Conservation (phyloP, 805 yeast genomes). For the Candida manassasensis region DNA sequence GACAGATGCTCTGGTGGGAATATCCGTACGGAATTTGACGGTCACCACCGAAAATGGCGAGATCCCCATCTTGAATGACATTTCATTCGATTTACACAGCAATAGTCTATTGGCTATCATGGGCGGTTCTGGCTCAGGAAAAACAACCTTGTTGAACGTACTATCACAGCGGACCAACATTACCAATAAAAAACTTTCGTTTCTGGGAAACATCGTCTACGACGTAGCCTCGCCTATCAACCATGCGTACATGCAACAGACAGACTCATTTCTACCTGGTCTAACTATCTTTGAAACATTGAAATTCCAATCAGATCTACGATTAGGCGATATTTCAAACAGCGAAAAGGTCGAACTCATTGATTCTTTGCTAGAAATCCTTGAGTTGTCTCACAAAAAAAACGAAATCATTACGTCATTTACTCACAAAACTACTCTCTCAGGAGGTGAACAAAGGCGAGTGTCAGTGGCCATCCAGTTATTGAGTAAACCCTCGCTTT, state of each 20-base stretch:
- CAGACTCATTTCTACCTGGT: constrained; percentile 67
- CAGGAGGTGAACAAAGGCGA: constrained; percentile 86
- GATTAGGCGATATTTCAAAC: constrained; percentile 47
- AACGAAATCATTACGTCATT: constrained; percentile 52
- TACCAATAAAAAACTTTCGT: constrained; percentile 34
- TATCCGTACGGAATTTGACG: constrained; percentile 4
- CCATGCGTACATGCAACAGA: constrained; percentile 68
- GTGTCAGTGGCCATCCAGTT: constrained; percentile 75
- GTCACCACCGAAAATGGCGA: neutral
- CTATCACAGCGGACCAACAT: constrained; percentile 51
- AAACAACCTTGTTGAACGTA: constrained; percentile 34
- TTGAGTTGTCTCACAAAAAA: constrained; percentile 57
- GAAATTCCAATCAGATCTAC: constrained; percentile 63
- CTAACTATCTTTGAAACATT: constrained; percentile 71
- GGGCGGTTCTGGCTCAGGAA: constrained; percentile 45
- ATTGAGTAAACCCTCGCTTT: constrained; percentile 67
- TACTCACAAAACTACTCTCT: constrained; percentile 44
- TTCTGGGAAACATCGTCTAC: constrained; percentile 41
- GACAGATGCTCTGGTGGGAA: constrained; percentile 3
- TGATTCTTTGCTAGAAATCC: constrained; percentile 53
- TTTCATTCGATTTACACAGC: constrained; percentile 27
- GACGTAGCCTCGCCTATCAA: constrained; percentile 14
- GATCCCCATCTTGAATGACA: constrained; percentile 17
- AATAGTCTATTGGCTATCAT: constrained; percentile 35
- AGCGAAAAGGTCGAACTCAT: constrained; percentile 48